Evolutionary conservation across 768 basidiomycete genomes (phyloP).

Genomic region (Boletus huronensis): DNA sequence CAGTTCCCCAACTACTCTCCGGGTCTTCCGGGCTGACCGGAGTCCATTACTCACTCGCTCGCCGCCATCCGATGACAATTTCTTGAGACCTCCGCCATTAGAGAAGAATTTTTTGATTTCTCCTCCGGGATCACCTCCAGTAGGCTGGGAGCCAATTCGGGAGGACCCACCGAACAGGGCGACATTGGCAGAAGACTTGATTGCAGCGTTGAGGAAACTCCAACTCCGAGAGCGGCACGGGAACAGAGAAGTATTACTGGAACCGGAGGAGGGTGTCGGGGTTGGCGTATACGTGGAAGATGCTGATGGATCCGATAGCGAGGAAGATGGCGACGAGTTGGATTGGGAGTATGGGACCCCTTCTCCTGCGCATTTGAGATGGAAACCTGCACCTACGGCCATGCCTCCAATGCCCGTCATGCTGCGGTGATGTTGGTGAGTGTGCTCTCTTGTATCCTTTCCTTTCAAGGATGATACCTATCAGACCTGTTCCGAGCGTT

Average conservation of each 20-base stretch:
- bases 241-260: slow-evolving; percentile 56
- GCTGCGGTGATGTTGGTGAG: slow-evolving; percentile 27
- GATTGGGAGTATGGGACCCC: slow-evolving; percentile 61
- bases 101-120: slow-evolving; percentile 98
- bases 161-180: slow-evolving; percentile 87
- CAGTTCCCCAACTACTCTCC: slow-evolving; percentile 50
- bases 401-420: slow-evolving; percentile 48
- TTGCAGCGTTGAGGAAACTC: slow-evolving; percentile 69
- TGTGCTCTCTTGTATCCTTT: slow-evolving; percentile 9
- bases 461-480: slow-evolving; percentile 53
- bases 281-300: slow-evolving; percentile 80
- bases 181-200: slow-evolving; percentile 86
- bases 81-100: slow-evolving; percentile 67
- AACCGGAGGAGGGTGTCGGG: slow-evolving; percentile 66
- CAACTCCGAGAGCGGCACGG: slow-evolving; percentile 46
- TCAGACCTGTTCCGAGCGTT: slow-evolving; percentile 78
- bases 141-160: slow-evolving; percentile 89
- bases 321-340: slow-evolving; percentile 23
- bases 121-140: slow-evolving; percentile 94
- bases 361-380: slow-evolving; percentile 47
- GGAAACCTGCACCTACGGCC: slow-evolving; percentile 51
- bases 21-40: slow-evolving; percentile 72
- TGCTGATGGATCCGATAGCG: slow-evolving; percentile 44
- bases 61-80: slow-evolving; percentile 25
- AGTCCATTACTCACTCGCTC: slow-evolving; percentile 52